Evolutionary conservation across 768 basidiomycete genomes (phyloP).

Genomic region (Calocybe gangraenosa): DNA sequence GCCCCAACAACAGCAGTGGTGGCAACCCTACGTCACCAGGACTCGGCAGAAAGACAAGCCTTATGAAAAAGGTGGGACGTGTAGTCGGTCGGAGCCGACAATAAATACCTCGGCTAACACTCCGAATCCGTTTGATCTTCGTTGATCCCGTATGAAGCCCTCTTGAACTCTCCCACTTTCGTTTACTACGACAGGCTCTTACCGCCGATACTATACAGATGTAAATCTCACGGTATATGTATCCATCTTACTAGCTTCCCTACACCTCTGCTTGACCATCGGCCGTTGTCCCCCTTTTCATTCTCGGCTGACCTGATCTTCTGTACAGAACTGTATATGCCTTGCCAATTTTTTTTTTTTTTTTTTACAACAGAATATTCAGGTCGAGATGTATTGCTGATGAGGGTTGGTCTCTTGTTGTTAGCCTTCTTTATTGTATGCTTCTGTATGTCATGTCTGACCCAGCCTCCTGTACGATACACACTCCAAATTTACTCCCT

Average conservation of each 20-base stretch:
- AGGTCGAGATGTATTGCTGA: conserved; percentile 13
- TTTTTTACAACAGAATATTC: conserved; percentile 3
- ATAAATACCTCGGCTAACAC: no score
- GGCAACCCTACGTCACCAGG: conserved; percentile 28
- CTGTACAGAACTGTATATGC: background rate
- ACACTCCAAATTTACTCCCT: no score
- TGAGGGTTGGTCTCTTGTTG: background rate
- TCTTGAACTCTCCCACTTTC: background rate
- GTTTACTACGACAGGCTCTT: background rate
- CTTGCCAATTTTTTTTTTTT: conserved; percentile 7
- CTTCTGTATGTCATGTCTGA: background rate
- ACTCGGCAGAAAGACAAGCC: conserved; percentile 69
- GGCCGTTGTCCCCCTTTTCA: no score
- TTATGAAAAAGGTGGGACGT: conserved; percentile 76
- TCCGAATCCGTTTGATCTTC: background rate
- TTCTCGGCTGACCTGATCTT: background rate
- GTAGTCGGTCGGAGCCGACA: conserved; percentile 58
- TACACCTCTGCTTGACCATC: no score
- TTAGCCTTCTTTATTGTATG: conserved; percentile 10
- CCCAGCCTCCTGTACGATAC: conserved; percentile 7
- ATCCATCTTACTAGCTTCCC: no score
- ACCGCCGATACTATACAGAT: no score
- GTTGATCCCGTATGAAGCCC: background rate
- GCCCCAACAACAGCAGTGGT: conserved; percentile 20
- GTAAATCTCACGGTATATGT: no score